A percentile compares a stretch with the other conserved stretches of the same genome.
phyloP scores from a whole-genome alignment of 257 asterid genomes.

The Thymus quinquecostatus region DNA sequence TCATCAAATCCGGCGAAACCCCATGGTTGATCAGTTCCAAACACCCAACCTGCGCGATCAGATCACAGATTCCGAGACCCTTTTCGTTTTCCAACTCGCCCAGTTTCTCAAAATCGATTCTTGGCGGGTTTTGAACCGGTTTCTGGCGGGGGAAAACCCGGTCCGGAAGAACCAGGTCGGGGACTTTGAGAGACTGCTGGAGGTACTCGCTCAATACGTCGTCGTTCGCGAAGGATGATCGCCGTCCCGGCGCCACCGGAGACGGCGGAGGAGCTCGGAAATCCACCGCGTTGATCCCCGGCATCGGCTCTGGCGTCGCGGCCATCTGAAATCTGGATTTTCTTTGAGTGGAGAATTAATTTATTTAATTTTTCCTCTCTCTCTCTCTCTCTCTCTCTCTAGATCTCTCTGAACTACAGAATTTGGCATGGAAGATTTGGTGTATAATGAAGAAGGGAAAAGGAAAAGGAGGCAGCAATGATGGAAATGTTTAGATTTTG shows the following conservation, averaged over 20 bases:
- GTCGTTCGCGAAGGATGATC: constrained; percentile 61
- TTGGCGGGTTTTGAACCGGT: constrained; percentile 49
- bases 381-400: too few species aligned
- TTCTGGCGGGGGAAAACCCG: constrained; percentile 71
- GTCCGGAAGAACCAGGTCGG: constrained; percentile 76
- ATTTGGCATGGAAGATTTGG: constrained; percentile 23
- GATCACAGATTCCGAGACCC: constrained; percentile 36
- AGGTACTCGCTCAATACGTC: constrained; percentile 70
- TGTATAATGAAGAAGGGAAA: constrained; percentile 17
- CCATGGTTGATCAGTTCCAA: constrained; percentile 80
- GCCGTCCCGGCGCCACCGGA: constrained; percentile 76
- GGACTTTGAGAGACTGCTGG: constrained; percentile 67
- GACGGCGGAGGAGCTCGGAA: constrained; percentile 97
- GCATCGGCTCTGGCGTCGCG: constrained; percentile 48
- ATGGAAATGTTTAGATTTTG: constrained; percentile 64
- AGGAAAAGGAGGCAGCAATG: constrained; percentile 65
- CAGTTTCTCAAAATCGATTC: constrained; percentile 50
- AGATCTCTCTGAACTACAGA: too few species aligned
- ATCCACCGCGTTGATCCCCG: constrained; percentile 48
- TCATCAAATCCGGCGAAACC: constrained; percentile 55
- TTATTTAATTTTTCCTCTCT: background rate
- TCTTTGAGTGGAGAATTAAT: constrained; percentile 6
- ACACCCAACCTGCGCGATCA: constrained; percentile 58
- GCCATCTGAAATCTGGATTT: constrained; percentile 39
- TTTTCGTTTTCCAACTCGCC: constrained; percentile 31